A percentile compares a stretch with the other conserved stretches of the same genome.
These are phyloP conservation scores for Quercus wislizeni DNA, from an alignment of 306 rosid genomes.

Conservation along the genomic window DNA sequence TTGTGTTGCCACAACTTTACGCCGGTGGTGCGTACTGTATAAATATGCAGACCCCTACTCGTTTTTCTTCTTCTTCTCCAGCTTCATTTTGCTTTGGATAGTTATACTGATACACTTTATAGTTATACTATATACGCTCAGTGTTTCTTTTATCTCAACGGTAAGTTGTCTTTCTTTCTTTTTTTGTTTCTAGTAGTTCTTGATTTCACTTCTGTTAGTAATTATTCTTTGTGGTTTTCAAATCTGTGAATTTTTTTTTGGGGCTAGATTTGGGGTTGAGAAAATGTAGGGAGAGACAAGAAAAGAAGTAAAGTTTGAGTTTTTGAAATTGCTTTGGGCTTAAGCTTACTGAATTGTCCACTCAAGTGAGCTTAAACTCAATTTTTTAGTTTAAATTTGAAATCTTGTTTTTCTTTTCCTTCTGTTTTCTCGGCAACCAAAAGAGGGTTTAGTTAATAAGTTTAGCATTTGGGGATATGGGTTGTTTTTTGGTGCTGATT, in stretches of 20 bases:
- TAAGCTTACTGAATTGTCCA: neutral
- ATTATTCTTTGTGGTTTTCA: neutral
- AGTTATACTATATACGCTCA: neutral
- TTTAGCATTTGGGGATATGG: neutral
- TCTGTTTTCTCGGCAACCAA: constrained; percentile 6
- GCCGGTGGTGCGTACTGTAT: constrained; percentile 4
- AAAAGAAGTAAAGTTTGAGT: neutral
- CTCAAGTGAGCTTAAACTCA: neutral
- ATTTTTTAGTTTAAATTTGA: no score
- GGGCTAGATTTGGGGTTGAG: constrained; percentile 1
- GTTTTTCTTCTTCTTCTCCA: constrained; percentile 4
- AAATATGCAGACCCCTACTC: neutral
- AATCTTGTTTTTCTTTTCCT: neutral
- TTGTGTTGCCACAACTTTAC: constrained; percentile 20
- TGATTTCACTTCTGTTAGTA: neutral
- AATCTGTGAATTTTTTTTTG: neutral
- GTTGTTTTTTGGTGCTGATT: neutral
- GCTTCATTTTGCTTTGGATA: constrained; percentile 32
- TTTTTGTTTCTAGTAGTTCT: neutral
- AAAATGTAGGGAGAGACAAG: neutral
- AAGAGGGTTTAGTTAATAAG: neutral
- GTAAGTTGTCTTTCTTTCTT: constrained; percentile 19
- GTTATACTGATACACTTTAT: neutral
- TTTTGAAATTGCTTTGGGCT: neutral
- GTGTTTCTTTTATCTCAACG: neutral